A percentile compares a stretch with the other conserved stretches of the same genome.
These are phyloP conservation scores for Rhodotorula sphaerocarpa DNA, from an alignment of 768 basidiomycete species.

Conservation along the genomic window DNA sequence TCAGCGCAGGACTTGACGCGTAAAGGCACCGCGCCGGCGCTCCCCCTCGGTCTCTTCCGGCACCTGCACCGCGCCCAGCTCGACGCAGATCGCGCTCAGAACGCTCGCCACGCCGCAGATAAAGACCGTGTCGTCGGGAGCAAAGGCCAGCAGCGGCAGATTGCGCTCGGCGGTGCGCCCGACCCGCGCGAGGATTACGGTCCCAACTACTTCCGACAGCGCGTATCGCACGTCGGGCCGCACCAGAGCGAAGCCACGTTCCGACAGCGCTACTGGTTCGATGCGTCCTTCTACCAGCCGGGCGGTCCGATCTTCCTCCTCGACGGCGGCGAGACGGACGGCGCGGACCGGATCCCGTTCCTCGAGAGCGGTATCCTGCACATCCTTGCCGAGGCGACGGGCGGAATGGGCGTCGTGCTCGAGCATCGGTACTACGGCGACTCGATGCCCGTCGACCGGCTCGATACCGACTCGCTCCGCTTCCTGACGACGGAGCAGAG, in stretches of 20 bases:
- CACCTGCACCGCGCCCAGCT: neutral
- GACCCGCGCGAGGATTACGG: constrained; percentile 1
- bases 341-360: constrained; percentile 52
- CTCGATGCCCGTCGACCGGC: constrained; percentile 70
- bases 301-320: constrained; percentile 80
- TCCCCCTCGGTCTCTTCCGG: constrained; percentile 3
- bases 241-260: constrained; percentile 49
- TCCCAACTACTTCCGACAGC: constrained; percentile 64
- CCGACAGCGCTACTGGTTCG: constrained; percentile 87
- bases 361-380: constrained; percentile 75
- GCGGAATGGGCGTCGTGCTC: constrained; percentile 57
- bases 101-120: too few relatives aligned
- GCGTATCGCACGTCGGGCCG: constrained; percentile 59
- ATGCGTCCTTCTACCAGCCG: constrained; percentile 63
- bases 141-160: neutral
- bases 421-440: constrained; percentile 55
- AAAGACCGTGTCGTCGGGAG: too few relatives aligned
- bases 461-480: constrained; percentile 48
- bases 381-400: constrained; percentile 71
- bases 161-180: neutral
- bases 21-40: neutral
- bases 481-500: constrained; percentile 86
- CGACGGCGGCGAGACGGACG: constrained; percentile 89
- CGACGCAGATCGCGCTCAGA: neutral
- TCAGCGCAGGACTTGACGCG: neutral